These are phyloP conservation scores for Starmerella tilneyi DNA, from an alignment of 805 yeast species.

Conservation along the genomic window DNA sequence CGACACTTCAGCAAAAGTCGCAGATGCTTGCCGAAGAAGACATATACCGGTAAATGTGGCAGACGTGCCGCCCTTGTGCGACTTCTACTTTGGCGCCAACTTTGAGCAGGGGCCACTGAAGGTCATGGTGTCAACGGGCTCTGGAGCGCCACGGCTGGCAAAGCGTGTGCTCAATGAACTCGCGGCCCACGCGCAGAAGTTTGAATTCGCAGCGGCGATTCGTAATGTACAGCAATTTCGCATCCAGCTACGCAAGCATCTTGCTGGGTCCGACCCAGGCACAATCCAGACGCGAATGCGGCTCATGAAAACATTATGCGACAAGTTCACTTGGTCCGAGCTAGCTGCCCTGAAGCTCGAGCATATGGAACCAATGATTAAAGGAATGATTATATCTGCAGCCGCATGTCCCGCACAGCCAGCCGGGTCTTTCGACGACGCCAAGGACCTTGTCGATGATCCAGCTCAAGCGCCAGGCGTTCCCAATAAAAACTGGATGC, in stretches of 20 bases:
- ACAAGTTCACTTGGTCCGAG: conserved; percentile 45
- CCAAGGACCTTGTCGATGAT: conserved; percentile 14
- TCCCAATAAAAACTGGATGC: conserved; percentile 1
- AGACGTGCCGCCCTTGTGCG: conserved; percentile 75
- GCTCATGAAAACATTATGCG: conserved; percentile 60
- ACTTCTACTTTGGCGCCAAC: conserved; percentile 75
- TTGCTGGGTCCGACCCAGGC: conserved; percentile 24
- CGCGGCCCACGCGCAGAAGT: conserved; percentile 34
- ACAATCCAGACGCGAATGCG: conserved; percentile 53
- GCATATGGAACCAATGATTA: conserved; percentile 35
- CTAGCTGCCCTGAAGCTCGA: conserved; percentile 40
- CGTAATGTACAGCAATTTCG: conserved; percentile 51
- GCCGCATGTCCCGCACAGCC: conserved; percentile 22
- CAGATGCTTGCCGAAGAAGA: conserved; percentile 39
- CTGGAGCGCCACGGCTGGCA: conserved; percentile 69
- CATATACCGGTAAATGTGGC: conserved; percentile 62
- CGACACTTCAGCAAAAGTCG: conserved; percentile 45
- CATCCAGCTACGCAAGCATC: conserved; percentile 36
- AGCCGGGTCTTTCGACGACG: conserved; percentile 12
- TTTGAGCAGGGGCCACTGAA: conserved; percentile 63
- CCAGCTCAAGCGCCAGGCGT: background rate
- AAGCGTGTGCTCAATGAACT: conserved; percentile 50
- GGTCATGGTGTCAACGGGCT: conserved; percentile 74
- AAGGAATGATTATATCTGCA: conserved; percentile 21
- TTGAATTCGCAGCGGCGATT: conserved; percentile 45